phyloP scores from a whole-genome alignment of 345 rosid species.

The Dipteronia dyeriana region DNA sequence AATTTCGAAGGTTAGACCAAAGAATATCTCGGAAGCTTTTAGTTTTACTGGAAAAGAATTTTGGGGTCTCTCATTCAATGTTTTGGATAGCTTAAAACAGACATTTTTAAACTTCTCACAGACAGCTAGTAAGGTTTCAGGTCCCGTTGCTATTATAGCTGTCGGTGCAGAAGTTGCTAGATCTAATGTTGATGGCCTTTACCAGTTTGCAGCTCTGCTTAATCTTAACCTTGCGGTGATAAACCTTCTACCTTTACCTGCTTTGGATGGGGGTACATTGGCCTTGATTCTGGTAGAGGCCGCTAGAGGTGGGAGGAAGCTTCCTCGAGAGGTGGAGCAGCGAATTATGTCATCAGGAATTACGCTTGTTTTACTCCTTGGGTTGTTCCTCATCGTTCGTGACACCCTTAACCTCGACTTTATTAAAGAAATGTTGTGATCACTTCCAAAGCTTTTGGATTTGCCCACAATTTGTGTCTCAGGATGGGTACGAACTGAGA shows the following conservation, averaged over 20 bases:
- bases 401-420: constrained; percentile 90
- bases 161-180: constrained; percentile 99
- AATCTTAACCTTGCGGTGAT: constrained; percentile 89
- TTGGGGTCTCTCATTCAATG: constrained; percentile 69
- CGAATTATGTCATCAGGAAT: constrained; percentile 90
- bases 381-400: constrained; percentile 80
- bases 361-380: constrained; percentile 72
- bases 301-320: constrained; percentile 87
- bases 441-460: constrained; percentile 6
- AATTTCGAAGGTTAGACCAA: constrained; percentile 61
- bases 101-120: constrained; percentile 84
- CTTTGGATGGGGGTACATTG: constrained; percentile 88
- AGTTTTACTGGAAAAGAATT: constrained; percentile 69
- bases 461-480: constrained; percentile 2
- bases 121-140: constrained; percentile 83
- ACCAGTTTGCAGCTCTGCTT: constrained; percentile 85
- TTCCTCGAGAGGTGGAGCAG: constrained; percentile 87
- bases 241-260: constrained; percentile 90
- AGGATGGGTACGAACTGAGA: neutral
- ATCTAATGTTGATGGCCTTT: constrained; percentile 82
- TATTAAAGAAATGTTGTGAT: constrained; percentile 74
- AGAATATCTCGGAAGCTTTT: constrained; percentile 58
- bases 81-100: constrained; percentile 79
- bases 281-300: constrained; percentile 89
- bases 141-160: constrained; percentile 94